These are phyloP conservation scores for Dactylellina cionopaga DNA, from an alignment of 2,329 filamentous ascomycete genomes.

Conservation along the genomic window DNA sequence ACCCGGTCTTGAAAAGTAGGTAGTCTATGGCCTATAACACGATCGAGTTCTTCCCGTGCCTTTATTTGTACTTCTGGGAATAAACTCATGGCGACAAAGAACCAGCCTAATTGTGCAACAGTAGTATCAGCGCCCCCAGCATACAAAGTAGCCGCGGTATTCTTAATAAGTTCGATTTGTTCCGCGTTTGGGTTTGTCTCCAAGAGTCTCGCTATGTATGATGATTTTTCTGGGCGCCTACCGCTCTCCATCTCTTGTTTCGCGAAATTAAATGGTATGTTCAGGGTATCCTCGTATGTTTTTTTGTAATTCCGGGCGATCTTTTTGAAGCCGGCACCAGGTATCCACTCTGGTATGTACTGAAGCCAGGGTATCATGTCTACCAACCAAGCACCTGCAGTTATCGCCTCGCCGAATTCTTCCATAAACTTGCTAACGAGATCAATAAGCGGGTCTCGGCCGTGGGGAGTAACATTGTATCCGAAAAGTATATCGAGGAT, in stretches of 20 bases:
- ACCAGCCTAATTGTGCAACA: slow-evolving; percentile 61
- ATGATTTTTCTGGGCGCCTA: slow-evolving; percentile 59
- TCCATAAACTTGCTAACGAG: slow-evolving; percentile 58
- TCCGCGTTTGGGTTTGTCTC: slow-evolving; percentile 62
- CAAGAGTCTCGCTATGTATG: slow-evolving; percentile 62
- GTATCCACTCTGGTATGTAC: slow-evolving; percentile 57
- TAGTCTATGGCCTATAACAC: slow-evolving; percentile 63
- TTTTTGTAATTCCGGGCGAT: slow-evolving; percentile 50
- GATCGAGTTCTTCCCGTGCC: slow-evolving; percentile 65
- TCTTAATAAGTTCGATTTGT: slow-evolving; percentile 61
- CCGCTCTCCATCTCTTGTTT: slow-evolving; percentile 60
- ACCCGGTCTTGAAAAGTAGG: slow-evolving; percentile 65
- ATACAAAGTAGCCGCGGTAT: slow-evolving; percentile 63
- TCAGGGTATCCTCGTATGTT: slow-evolving; percentile 11
- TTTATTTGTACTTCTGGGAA: slow-evolving; percentile 63
- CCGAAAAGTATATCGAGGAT: slow-evolving; percentile 62
- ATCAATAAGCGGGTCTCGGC: slow-evolving; percentile 58
- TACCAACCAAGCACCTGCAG: slow-evolving; percentile 60
- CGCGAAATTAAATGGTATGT: slow-evolving; percentile 59
- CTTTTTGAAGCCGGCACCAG: slow-evolving; percentile 53
- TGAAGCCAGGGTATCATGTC: slow-evolving; percentile 58
- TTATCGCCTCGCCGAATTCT: slow-evolving; percentile 59
- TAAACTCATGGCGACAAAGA: slow-evolving; percentile 66
- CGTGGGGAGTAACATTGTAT: slow-evolving; percentile 59
- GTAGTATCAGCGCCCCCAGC: slow-evolving; percentile 64